phyloP scores from a whole-genome alignment of 192 early-diverging fungal genomes.

The Chytriomyces confervae region DNA sequence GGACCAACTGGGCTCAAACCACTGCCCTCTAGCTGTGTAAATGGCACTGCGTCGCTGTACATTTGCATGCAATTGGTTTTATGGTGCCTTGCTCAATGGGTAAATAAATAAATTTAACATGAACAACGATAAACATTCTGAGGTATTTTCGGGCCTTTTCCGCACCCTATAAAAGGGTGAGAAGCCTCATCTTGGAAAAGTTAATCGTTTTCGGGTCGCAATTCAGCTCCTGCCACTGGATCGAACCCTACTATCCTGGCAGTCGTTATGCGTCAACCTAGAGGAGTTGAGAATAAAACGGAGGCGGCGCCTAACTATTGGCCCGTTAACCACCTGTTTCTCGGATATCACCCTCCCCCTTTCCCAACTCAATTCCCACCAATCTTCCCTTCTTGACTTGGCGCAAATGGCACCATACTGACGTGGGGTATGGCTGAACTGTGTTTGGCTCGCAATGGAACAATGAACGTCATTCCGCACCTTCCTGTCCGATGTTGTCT shows the following conservation, averaged over 20 bases:
- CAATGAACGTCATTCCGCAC: no score
- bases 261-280: not conserved
- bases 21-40: not conserved
- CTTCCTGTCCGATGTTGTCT: no score
- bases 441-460: no score
- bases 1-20: not conserved
- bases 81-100: not conserved
- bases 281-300: constrained; percentile 9
- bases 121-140: not conserved
- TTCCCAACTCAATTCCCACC: not conserved
- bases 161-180: not conserved
- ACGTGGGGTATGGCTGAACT: no score
- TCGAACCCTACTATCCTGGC: not conserved
- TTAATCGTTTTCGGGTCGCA: not conserved
- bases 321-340: not conserved
- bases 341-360: not conserved
- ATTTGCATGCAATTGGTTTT: not conserved
- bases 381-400: not conserved
- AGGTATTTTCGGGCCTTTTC: not conserved
- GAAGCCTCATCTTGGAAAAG: not conserved
- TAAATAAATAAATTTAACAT: not conserved
- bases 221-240: constrained; percentile 2
- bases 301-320: not conserved
- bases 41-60: constrained; percentile 13
- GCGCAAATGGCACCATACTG: no score